Conservation (phyloP, 179 eudicot genomes). For the Actinidia chinensis region DNA sequence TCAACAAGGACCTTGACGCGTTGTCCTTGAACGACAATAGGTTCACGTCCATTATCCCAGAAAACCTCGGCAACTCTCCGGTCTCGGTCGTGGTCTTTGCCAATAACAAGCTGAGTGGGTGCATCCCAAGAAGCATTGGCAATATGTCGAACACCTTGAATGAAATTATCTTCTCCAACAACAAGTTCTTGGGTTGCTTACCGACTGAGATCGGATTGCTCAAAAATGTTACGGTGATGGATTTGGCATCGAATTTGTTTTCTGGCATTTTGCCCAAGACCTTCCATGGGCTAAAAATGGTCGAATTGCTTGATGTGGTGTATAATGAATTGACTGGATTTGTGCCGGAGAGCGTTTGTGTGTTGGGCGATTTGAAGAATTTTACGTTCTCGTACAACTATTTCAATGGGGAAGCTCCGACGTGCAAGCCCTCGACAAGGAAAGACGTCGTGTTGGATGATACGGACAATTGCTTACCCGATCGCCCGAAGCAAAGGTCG, state of each 20-base stretch:
- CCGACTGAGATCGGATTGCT: constrained; percentile 55
- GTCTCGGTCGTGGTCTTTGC: constrained; percentile 70
- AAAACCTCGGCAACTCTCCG: constrained; percentile 55
- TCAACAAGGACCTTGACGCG: constrained; percentile 61
- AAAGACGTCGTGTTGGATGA: constrained; percentile 25
- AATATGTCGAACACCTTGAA: constrained; percentile 44
- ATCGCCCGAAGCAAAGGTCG: constrained; percentile 42
- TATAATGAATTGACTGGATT: constrained; percentile 48
- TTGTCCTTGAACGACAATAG: constrained; percentile 68
- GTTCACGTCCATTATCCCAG: constrained; percentile 51
- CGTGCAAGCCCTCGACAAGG: constrained; percentile 41
- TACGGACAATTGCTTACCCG: constrained; percentile 49
- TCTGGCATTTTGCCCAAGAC: constrained; percentile 53
- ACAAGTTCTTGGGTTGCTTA: constrained; percentile 60
- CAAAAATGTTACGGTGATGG: constrained; percentile 35
- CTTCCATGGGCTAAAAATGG: constrained; percentile 28
- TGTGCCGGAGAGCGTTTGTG: constrained; percentile 50
- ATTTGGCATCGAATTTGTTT: constrained; percentile 46
- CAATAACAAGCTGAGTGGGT: constrained; percentile 68
- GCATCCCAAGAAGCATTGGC: constrained; percentile 65
- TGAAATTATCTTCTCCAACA: constrained; percentile 47
- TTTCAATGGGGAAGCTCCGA: constrained; percentile 36
- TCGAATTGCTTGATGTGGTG: constrained; percentile 43
- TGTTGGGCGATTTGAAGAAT: constrained; percentile 36
- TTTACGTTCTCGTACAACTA: constrained; percentile 45